Conservation (phyloP, 2,329 filamentous ascomycete genomes). For the Apiospora arundinis region DNA sequence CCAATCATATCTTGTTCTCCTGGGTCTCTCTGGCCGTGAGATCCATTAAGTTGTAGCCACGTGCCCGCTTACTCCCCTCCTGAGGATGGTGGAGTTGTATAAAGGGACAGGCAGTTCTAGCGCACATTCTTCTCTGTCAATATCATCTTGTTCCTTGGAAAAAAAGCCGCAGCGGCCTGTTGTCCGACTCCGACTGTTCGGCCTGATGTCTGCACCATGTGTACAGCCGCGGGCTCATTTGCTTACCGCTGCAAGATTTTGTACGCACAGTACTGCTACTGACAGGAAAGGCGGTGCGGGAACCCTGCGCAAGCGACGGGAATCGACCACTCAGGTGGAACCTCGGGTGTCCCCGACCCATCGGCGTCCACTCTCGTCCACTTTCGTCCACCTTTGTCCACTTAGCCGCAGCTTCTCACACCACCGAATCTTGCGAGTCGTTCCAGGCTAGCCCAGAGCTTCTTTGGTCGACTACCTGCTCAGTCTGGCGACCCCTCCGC, state of each 20-base stretch:
- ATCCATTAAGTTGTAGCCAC: slow-evolving; percentile 32
- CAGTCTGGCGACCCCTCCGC: slow-evolving; percentile 7
- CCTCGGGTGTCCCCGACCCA: slow-evolving; percentile 19
- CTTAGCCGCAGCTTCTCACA: slow-evolving; percentile 12
- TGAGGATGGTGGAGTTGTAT: slow-evolving; percentile 28
- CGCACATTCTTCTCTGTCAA: slow-evolving; percentile 25
- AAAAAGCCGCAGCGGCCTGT: not conserved
- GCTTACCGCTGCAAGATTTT: not conserved
- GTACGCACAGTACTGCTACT: not conserved
- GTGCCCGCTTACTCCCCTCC: slow-evolving; percentile 29
- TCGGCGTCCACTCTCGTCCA: slow-evolving; percentile 7
- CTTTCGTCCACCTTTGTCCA: slow-evolving; percentile 1
- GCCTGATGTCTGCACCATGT: not conserved
- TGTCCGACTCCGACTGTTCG: not conserved
- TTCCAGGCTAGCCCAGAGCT: slow-evolving; percentile 3
- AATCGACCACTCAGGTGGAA: slow-evolving; percentile 13
- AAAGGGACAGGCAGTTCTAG: slow-evolving; percentile 30
- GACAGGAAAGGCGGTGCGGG: slow-evolving; percentile 4
- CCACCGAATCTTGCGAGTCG: not conserved
- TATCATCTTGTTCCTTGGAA: slow-evolving; percentile 15
- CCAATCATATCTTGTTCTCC: slow-evolving; percentile 32
- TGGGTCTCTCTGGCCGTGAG: slow-evolving; percentile 25
- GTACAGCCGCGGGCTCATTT: not conserved
- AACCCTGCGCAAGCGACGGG: slow-evolving; percentile 5
- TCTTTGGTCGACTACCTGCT: slow-evolving; percentile 9